These are phyloP conservation scores for Talaromyces wortmannii DNA, from an alignment of 495 filamentous ascomycete species.

Conservation along the genomic window DNA sequence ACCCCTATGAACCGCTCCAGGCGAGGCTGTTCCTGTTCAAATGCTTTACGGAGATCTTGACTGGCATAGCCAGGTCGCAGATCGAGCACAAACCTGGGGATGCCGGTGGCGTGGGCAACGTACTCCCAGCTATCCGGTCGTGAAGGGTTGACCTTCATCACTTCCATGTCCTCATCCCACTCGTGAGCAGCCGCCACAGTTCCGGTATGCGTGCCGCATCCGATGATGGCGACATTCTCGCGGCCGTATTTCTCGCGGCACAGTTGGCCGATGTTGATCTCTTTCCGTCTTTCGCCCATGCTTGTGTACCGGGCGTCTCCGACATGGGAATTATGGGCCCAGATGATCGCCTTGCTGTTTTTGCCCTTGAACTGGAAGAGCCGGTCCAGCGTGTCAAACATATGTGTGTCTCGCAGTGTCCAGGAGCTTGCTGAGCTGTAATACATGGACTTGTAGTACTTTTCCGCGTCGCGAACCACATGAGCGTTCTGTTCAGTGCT, in stretches of 20 bases:
- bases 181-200: constrained; percentile 50
- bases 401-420: constrained; percentile 52
- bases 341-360: constrained; percentile 45
- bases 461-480: constrained; percentile 47
- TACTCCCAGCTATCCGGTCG: constrained; percentile 38
- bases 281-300: constrained; percentile 43
- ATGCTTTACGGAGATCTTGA: constrained; percentile 25
- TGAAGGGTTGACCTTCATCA: constrained; percentile 41
- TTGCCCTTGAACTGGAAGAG: constrained; percentile 33
- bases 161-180: constrained; percentile 51
- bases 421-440: constrained; percentile 48
- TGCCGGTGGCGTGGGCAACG: constrained; percentile 34
- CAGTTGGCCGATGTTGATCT: constrained; percentile 51
- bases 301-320: constrained; percentile 52
- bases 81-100: constrained; percentile 43
- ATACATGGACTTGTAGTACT: constrained; percentile 55
- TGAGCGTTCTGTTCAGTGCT: constrained; percentile 49
- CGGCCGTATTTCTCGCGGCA: constrained; percentile 42
- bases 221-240: constrained; percentile 42
- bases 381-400: constrained; percentile 48
- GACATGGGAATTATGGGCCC: constrained; percentile 56
- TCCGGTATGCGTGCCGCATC: constrained; percentile 46
- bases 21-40: constrained; percentile 28
- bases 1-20: constrained; percentile 54
- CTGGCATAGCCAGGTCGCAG: constrained; percentile 32